These are phyloP conservation scores for Purpureocillium takamizusanense DNA, from an alignment of 2,329 filamentous ascomycete genomes.

Conservation along the genomic window DNA sequence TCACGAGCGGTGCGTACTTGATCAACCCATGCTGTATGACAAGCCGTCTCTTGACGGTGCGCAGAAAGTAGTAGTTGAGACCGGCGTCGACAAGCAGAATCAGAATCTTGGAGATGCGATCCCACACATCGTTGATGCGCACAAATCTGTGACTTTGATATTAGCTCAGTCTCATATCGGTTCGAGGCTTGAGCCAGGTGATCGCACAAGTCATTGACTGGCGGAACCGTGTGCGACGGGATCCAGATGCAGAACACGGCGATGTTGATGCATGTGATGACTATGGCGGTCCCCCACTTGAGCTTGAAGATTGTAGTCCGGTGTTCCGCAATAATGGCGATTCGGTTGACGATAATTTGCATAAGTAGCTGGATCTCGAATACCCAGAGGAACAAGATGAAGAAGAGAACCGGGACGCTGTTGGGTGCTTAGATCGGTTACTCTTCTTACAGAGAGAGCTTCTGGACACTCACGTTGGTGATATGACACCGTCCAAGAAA, in stretches of 20 bases:
- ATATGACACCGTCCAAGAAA: constrained; percentile 25
- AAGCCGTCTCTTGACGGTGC: constrained; percentile 34
- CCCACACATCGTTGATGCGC: constrained; percentile 40
- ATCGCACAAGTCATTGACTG: constrained; percentile 23
- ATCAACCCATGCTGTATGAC: constrained; percentile 35
- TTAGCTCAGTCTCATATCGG: background rate
- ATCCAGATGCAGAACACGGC: constrained; percentile 46
- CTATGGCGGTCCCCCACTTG: constrained; percentile 34
- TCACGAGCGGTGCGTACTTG: constrained; percentile 40
- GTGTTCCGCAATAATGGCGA: constrained; percentile 36
- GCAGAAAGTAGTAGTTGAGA: constrained; percentile 45
- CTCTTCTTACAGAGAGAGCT: too few relatives aligned
- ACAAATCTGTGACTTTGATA: constrained; percentile 17
- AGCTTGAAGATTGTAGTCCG: constrained; percentile 25
- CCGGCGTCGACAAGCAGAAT: constrained; percentile 39
- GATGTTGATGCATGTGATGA: constrained; percentile 42
- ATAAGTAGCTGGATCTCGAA: constrained; percentile 40
- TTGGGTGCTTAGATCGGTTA: background rate
- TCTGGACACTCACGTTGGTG: constrained; percentile 19
- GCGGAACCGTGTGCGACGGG: constrained; percentile 31
- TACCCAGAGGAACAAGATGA: constrained; percentile 30
- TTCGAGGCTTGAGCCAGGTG: too few relatives aligned
- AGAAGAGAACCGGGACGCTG: constrained; percentile 23
- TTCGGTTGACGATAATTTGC: constrained; percentile 47
- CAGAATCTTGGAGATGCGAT: constrained; percentile 41